These are phyloP conservation scores for Metschnikowia similis DNA, from an alignment of 805 yeast species.

Conservation along the genomic window DNA sequence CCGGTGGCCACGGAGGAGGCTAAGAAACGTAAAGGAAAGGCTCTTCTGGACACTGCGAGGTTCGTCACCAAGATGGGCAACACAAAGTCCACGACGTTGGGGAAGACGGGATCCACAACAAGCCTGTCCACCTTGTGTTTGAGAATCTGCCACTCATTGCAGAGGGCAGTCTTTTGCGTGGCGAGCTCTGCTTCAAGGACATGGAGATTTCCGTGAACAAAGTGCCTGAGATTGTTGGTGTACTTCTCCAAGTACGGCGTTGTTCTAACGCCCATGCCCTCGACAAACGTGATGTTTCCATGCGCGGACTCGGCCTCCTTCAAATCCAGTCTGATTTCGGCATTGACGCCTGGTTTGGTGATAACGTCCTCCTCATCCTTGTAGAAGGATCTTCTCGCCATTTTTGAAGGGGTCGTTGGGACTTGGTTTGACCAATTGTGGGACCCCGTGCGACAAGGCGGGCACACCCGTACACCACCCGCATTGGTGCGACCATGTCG, in stretches of 20 bases:
- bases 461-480: neutral
- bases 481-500: neutral
- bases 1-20: constrained; percentile 50
- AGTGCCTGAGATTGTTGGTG: constrained; percentile 36
- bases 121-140: constrained; percentile 27
- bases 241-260: constrained; percentile 45
- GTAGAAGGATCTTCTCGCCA: constrained; percentile 42
- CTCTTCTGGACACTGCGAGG: constrained; percentile 44
- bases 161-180: constrained; percentile 44
- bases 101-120: constrained; percentile 53
- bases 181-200: constrained; percentile 40
- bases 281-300: constrained; percentile 38
- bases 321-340: constrained; percentile 33
- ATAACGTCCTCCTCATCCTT: constrained; percentile 46
- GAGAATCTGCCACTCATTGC: constrained; percentile 38
- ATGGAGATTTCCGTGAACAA: constrained; percentile 34
- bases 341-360: constrained; percentile 47
- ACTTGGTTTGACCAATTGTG: neutral
- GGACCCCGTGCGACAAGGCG: neutral
- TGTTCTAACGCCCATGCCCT: constrained; percentile 54
- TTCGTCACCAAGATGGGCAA: constrained; percentile 57
- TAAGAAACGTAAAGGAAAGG: constrained; percentile 47
- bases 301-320: constrained; percentile 36
- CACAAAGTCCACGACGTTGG: constrained; percentile 49
- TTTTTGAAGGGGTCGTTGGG: neutral